Percentiles rank a stretch among this genome's conserved stretches.
Evolutionary conservation across 768 basidiomycete species (phyloP).

Genomic region (Russula abietina): DNA sequence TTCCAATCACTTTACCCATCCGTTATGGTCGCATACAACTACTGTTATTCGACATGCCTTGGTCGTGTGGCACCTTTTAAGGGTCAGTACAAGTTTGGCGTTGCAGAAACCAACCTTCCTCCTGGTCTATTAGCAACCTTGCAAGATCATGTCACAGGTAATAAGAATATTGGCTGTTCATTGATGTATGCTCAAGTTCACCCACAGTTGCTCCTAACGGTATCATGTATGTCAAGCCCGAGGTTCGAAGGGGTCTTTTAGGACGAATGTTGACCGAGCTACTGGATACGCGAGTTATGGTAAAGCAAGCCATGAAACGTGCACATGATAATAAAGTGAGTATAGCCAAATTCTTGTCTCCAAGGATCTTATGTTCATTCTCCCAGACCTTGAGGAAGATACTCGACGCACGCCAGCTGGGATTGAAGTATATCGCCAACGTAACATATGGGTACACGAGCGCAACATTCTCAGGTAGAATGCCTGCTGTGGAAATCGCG

Average conservation of each 20-base stretch:
- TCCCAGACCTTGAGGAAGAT: slow-evolving; percentile 63
- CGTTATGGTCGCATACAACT: slow-evolving; percentile 98
- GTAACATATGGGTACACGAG: slow-evolving; percentile 95
- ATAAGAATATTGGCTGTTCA: slow-evolving; percentile 21
- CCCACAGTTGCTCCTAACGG: slow-evolving; percentile 86
- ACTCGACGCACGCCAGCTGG: slow-evolving; percentile 86
- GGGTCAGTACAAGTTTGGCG: slow-evolving; percentile 83
- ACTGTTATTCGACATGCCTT: slow-evolving; percentile 93
- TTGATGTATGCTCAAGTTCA: background rate
- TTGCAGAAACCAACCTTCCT: slow-evolving; percentile 62
- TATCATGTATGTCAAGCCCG: slow-evolving; percentile 84
- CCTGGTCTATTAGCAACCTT: slow-evolving; percentile 63
- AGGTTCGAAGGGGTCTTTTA: slow-evolving; percentile 77
- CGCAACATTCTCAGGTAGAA: slow-evolving; percentile 90
- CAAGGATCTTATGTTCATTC: background rate
- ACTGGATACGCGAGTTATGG: slow-evolving; percentile 94
- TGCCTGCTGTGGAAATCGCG: slow-evolving; percentile 98
- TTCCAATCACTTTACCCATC: slow-evolving; percentile 97
- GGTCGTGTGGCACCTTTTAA: slow-evolving; percentile 85
- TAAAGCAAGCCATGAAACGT: slow-evolving; percentile 93
- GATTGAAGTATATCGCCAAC: slow-evolving; percentile 91
- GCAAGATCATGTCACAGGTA: slow-evolving; percentile 72
- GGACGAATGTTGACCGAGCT: slow-evolving; percentile 90
- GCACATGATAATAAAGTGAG: slow-evolving; percentile 67
- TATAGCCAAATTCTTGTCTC: background rate